Evolutionary conservation across 345 rosid genomes (phyloP), one percentile per base, ranked within the genome.

Genomic region (Gossypium ekmanianum): DNA sequence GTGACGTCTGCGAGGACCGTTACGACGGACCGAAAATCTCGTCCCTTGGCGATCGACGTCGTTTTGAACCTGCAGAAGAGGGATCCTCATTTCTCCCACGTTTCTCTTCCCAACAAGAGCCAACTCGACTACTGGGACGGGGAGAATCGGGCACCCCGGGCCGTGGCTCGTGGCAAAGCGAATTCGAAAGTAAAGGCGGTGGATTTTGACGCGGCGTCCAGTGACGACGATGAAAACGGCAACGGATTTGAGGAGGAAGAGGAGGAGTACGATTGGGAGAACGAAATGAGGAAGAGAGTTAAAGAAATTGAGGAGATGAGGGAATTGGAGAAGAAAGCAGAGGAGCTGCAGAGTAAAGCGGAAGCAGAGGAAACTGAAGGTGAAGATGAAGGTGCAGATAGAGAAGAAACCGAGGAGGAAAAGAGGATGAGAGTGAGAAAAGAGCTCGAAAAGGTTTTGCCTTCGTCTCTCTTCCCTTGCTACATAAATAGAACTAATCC

Each of bases 301-400:
- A 89, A 90, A 84, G 97, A 92, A 80, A 76, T 87, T 41, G 94
- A 94, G 73, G 97, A 89, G 79, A 90, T 86, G 97, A 85, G 78
- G 75, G 97, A 92, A 81, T 82, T 94, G 58, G 97, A 88, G 88
- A 87, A 78, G 85, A 90, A 88, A 80, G 98, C 97, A 2, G 98
- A 90, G 86, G 94, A 94, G 85, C 79, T 92, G 79, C 97, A 87
- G 85, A 83, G 61, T 74, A 84, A 72, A 74, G 89, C 75, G 11
- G 87, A 80, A 57, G 81, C 81, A 61, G 92, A 83, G 47, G 88
- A 79, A 67, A 79, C 61, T 24, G 90, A 79, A 61, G 81, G 50
- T 17, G 83, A 76, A 55, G 83, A 57, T 34, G 41, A 34, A 34
- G 7, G 41, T 34, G 41, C 41, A 57, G 61, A 22, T 9, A 71